Percentiles rank a stretch among this genome's conserved stretches.
Evolutionary conservation across 805 yeast genomes (phyloP).

Genomic region (Suhomyces canberraensis): DNA sequence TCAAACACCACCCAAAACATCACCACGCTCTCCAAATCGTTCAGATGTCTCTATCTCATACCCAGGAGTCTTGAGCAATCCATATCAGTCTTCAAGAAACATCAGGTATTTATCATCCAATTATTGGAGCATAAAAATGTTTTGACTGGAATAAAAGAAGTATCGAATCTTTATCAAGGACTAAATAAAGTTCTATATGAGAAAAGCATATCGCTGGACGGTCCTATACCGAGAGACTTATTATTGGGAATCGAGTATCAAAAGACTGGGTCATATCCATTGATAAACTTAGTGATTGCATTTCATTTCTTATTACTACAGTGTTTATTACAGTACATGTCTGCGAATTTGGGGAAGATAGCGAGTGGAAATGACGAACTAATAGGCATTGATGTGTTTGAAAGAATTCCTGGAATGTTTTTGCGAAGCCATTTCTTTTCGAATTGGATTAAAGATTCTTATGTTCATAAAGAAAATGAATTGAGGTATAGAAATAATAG

Average conservation of each 20-base stretch:
- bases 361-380: conserved; percentile 9
- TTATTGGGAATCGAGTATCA: conserved; percentile 11
- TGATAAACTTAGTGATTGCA: conserved; percentile 18
- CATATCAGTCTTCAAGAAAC: conserved; percentile 17
- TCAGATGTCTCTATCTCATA: conserved; percentile 16
- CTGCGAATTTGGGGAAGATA: conserved; percentile 15
- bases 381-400: conserved; percentile 10
- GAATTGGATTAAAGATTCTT: conserved; percentile 19
- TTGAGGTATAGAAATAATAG: conserved; percentile 19
- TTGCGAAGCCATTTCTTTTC: conserved; percentile 16
- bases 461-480: conserved; percentile 5
- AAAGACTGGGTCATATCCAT: conserved; percentile 1
- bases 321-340: conserved; percentile 20
- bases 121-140: conserved; percentile 17
- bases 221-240: neutral
- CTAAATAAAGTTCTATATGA: conserved; percentile 10
- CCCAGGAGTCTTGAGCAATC: conserved; percentile 6
- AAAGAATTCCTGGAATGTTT: conserved; percentile 15
- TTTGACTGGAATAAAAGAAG: conserved; percentile 11
- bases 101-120: conserved; percentile 26
- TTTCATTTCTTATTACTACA: conserved; percentile 30
- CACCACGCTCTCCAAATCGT: conserved; percentile 12
- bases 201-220: neutral
- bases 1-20: conserved; percentile 1
- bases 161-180: conserved; percentile 6